These are phyloP conservation scores for Dictyostelium purpureum DNA, from an alignment of 78 protist species.

Conservation along the genomic window DNA sequence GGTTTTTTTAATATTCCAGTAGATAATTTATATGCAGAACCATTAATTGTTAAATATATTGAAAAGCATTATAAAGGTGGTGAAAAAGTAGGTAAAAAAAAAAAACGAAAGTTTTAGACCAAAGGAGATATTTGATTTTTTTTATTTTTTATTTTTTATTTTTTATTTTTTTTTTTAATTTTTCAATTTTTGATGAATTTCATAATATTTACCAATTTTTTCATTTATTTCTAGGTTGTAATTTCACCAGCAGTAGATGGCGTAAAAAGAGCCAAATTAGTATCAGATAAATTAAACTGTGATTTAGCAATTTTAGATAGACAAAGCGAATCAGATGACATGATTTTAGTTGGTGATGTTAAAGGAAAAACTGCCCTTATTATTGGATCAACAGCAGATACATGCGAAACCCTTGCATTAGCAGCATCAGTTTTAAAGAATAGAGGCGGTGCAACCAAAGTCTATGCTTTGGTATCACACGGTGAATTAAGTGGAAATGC, in stretches of 20 bases:
- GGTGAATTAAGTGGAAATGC: conserved; percentile 85
- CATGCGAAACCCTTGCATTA: conserved; percentile 84
- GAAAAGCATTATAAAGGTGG: conserved; percentile 66
- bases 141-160: not conserved
- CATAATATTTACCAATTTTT: no score
- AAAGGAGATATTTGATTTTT: not conserved
- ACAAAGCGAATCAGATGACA: conserved; percentile 84
- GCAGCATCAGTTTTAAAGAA: conserved; percentile 72
- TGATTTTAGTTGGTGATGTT: conserved; percentile 89
- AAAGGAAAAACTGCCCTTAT: conserved; percentile 63
- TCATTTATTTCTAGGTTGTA: conserved; percentile 43
- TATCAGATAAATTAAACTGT: conserved; percentile 82
- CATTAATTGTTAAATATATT: conserved; percentile 84
- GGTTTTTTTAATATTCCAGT: conserved; percentile 92
- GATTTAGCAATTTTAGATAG: conserved; percentile 90
- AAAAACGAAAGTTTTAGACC: not conserved
- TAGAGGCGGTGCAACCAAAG: conserved; percentile 81
- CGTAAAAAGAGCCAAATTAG: conserved; percentile 85
- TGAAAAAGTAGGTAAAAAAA: not conserved
- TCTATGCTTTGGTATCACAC: conserved; percentile 68
- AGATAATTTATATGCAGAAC: conserved; percentile 86
- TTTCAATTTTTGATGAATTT: no score
- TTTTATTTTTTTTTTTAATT: not conserved
- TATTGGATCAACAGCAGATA: conserved; percentile 87
- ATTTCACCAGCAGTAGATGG: conserved; percentile 94